phyloP scores from a whole-genome alignment of 2,329 filamentous ascomycete genomes.

The Macroventuria anomochaeta region DNA sequence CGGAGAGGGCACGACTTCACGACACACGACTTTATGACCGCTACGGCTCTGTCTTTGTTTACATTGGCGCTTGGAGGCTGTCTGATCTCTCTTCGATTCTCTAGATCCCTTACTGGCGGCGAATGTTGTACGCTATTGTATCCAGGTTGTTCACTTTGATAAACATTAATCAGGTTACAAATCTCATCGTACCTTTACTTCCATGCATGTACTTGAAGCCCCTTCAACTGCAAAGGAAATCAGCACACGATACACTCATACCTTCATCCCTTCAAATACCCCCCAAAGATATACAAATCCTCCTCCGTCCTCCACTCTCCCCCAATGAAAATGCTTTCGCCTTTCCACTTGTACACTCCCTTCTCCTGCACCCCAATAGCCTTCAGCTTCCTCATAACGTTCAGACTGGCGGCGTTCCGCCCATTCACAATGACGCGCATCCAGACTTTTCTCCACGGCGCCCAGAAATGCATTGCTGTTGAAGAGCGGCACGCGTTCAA shows the following conservation, averaged over 20 bases:
- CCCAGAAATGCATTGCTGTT: constrained; percentile 25
- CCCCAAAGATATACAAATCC: constrained; percentile 36
- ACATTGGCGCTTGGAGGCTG: constrained; percentile 4
- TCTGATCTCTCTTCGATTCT: not conserved
- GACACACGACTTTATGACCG: constrained; percentile 1
- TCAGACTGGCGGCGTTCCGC: constrained; percentile 37
- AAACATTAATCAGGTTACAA: no score
- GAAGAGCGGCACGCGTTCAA: constrained; percentile 23
- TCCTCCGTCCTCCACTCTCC: constrained; percentile 34
- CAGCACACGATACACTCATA: no score
- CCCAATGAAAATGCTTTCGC: constrained; percentile 27
- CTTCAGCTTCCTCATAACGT: constrained; percentile 40
- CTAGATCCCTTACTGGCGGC: not conserved
- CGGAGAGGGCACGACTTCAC: not conserved
- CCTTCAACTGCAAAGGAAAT: no score
- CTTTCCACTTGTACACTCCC: constrained; percentile 39
- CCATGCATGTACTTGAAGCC: not conserved
- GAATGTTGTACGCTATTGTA: constrained; percentile 12
- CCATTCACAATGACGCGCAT: constrained; percentile 42
- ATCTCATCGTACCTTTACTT: not conserved
- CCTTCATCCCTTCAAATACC: not conserved
- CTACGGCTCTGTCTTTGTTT: not conserved
- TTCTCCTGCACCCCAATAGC: constrained; percentile 27
- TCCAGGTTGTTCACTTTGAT: not conserved
- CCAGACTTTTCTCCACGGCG: constrained; percentile 35